Conservation (phyloP, 306 rosid genomes). For the Cucumis hystrix region DNA sequence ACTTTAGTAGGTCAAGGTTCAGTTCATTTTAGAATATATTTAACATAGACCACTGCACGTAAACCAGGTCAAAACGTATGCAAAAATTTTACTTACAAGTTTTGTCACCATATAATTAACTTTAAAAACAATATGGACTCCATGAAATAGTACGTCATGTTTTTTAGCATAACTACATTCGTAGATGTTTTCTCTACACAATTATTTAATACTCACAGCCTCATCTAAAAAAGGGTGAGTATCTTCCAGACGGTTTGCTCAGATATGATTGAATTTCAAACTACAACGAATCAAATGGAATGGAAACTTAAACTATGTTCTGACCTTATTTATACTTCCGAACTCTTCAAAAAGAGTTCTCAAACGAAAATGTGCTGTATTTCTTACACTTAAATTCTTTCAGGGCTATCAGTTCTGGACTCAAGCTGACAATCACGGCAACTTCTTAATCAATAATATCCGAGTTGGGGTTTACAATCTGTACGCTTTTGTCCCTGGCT, state of each 20-base stretch:
- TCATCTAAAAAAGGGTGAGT: not conserved
- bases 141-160: not conserved
- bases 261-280: no score
- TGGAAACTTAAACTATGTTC: not conserved
- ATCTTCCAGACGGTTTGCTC: no score
- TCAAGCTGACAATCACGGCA: slow-evolving; percentile 31
- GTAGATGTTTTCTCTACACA: not conserved
- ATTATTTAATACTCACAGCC: not conserved
- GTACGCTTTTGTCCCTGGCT: slow-evolving; percentile 72
- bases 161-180: not conserved
- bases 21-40: no score
- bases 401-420: slow-evolving; percentile 94
- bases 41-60: no score
- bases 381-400: not conserved
- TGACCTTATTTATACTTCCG: not conserved
- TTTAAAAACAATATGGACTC: not conserved
- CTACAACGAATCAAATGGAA: not conserved
- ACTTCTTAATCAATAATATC: slow-evolving; percentile 34
- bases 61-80: no score
- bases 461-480: slow-evolving; percentile 53
- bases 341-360: not conserved
- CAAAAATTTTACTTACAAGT: no score
- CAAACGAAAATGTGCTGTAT: not conserved
- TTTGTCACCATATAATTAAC: not conserved
- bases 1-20: no score